A percentile compares a stretch with the other conserved stretches of the same genome.
Evolutionary conservation across 1,284 basidiomycete species (phyloP).

Genomic region (Cryptococcus wingfieldii): DNA sequence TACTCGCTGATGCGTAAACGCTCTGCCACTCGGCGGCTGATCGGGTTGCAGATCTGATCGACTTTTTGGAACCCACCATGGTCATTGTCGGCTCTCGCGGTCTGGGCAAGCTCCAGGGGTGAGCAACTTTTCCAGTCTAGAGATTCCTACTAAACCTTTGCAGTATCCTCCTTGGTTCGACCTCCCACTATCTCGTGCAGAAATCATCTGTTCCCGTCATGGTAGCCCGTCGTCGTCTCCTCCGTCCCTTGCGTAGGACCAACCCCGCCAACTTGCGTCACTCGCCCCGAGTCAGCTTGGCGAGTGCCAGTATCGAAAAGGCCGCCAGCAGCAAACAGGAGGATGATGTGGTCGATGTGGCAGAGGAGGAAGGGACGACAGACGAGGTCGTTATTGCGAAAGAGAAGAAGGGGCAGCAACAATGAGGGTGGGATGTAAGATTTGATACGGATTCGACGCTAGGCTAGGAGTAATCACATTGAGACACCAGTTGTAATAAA

Average conservation of each 20-base stretch:
- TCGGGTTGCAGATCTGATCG: slow-evolving; percentile 66
- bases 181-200: slow-evolving; percentile 93
- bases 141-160: not conserved
- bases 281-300: slow-evolving; percentile 70
- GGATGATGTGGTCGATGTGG: slow-evolving; percentile 48
- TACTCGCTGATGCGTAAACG: slow-evolving; percentile 1
- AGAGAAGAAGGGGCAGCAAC: not conserved
- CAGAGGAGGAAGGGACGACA: slow-evolving; percentile 15
- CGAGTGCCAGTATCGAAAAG: slow-evolving; percentile 73
- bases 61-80: slow-evolving; percentile 85
- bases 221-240: slow-evolving; percentile 75
- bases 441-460: too few relatives aligned
- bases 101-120: slow-evolving; percentile 84
- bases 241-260: slow-evolving; percentile 59
- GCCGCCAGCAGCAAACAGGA: slow-evolving; percentile 46
- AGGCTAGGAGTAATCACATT: too few relatives aligned
- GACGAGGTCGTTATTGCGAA: not conserved
- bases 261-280: slow-evolving; percentile 49
- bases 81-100: slow-evolving; percentile 93
- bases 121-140: slow-evolving; percentile 22
- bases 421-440: too few relatives aligned
- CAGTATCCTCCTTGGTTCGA: slow-evolving; percentile 92
- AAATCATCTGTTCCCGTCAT: slow-evolving; percentile 88
- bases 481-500: too few relatives aligned
- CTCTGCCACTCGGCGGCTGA: not conserved